Evolutionary conservation across 192 early-diverging fungal genomes (phyloP).

Genomic region (Chytriomyces confervae): DNA sequence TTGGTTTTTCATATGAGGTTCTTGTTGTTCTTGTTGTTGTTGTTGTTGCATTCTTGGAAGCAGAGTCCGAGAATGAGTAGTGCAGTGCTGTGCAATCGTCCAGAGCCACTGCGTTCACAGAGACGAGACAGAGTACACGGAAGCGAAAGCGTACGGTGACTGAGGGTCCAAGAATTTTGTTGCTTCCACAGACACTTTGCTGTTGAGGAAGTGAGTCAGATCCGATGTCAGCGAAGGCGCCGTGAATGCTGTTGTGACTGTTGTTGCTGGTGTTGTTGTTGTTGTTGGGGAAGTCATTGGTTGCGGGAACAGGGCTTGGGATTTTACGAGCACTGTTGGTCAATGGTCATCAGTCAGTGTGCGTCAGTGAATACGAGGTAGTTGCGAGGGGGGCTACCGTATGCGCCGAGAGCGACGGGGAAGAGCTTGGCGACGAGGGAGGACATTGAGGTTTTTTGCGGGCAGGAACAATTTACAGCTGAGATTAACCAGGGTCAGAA

Average conservation of each 20-base stretch:
- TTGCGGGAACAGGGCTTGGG: background rate
- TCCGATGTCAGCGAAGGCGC: background rate
- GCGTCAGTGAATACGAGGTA: background rate
- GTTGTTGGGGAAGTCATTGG: background rate
- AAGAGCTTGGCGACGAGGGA: background rate
- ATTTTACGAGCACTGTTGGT: background rate
- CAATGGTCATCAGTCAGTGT: background rate
- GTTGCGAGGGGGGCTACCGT: background rate
- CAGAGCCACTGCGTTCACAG: background rate
- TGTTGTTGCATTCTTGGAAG: background rate
- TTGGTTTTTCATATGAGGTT: background rate
- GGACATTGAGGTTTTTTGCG: background rate
- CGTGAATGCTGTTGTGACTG: background rate
- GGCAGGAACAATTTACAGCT: background rate
- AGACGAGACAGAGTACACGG: background rate
- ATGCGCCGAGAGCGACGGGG: background rate
- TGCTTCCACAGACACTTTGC: background rate
- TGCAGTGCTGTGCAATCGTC: background rate
- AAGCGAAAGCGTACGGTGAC: background rate
- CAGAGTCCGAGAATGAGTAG: background rate
- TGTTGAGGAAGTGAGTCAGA: background rate
- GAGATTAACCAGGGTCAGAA: background rate
- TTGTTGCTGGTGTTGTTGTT: background rate
- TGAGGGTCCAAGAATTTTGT: background rate
- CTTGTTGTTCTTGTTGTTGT: background rate